phyloP scores from a whole-genome alignment of 1,139 yeast genomes.

The Diutina ranongensis region DNA sequence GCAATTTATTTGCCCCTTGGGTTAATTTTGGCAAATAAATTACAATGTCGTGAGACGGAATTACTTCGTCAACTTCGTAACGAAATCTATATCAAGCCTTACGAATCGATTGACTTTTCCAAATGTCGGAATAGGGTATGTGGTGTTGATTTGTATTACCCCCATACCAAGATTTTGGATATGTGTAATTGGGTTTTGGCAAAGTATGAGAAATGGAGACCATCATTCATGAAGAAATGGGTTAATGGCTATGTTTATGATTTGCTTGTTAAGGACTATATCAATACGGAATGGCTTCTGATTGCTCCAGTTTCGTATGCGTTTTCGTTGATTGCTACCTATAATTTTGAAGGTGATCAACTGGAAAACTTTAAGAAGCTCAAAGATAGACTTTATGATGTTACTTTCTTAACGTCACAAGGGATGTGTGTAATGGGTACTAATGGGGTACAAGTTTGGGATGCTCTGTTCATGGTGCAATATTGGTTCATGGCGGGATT shows the following conservation, averaged over 20 bases:
- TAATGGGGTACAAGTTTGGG: conserved; percentile 98
- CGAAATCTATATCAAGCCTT: conserved; percentile 67
- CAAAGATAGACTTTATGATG: conserved; percentile 58
- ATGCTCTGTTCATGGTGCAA: conserved; percentile 82
- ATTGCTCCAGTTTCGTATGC: conserved; percentile 95
- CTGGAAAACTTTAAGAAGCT: conserved; percentile 51
- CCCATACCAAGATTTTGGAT: conserved; percentile 66
- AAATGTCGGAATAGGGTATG: conserved; percentile 75
- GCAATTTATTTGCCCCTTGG: conserved; percentile 87
- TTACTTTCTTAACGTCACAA: conserved; percentile 72
- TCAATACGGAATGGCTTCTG: conserved; percentile 70
- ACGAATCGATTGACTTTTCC: conserved; percentile 54
- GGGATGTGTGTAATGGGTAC: conserved; percentile 96
- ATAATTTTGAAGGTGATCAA: conserved; percentile 55
- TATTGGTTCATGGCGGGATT: conserved; percentile 73
- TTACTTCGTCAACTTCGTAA: conserved; percentile 49
- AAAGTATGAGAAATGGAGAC: conserved; percentile 63
- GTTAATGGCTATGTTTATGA: conserved; percentile 47
- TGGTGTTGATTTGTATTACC: conserved; percentile 87
- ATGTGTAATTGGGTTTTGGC: conserved; percentile 49
- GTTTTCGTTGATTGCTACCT: conserved; percentile 64
- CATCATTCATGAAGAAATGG: conserved; percentile 52
- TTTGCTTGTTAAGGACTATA: conserved; percentile 59
- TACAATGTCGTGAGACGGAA: conserved; percentile 51
- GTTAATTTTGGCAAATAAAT: conserved; percentile 52